These are phyloP conservation scores for Cyberlindnera amylophila DNA, from an alignment of 805 yeast genomes.

Conservation along the genomic window DNA sequence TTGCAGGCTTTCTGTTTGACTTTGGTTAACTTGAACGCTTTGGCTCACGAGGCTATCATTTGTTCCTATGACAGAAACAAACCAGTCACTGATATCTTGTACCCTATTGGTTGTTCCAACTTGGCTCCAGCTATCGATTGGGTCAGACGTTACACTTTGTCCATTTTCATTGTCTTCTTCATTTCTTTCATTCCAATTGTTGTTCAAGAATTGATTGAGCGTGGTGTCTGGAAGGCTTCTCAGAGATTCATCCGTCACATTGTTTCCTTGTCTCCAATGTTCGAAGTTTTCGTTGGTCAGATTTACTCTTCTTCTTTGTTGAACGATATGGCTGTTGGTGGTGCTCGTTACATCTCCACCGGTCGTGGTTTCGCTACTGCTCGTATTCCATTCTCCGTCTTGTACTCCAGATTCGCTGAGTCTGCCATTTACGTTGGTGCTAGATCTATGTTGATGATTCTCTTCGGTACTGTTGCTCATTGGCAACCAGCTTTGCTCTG, in stretches of 20 bases:
- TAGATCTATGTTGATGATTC: slow-evolving; percentile 65
- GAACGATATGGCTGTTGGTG: slow-evolving; percentile 75
- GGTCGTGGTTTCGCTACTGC: slow-evolving; percentile 86
- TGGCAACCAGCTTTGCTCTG: slow-evolving; percentile 94
- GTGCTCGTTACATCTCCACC: slow-evolving; percentile 82
- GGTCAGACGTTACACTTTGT: slow-evolving; percentile 76
- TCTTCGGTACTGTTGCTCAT: slow-evolving; percentile 69
- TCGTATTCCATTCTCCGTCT: slow-evolving; percentile 69
- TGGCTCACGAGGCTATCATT: slow-evolving; percentile 66
- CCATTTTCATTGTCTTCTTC: slow-evolving; percentile 78
- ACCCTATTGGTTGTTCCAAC: slow-evolving; percentile 73
- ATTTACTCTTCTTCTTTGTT: slow-evolving; percentile 68
- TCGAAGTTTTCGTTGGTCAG: slow-evolving; percentile 81
- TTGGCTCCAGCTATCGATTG: slow-evolving; percentile 72
- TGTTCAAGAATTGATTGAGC: slow-evolving; percentile 76
- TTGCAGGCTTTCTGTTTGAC: slow-evolving; percentile 70
- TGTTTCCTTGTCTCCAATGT: slow-evolving; percentile 69
- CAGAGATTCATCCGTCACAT: slow-evolving; percentile 68
- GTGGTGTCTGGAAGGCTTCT: slow-evolving; percentile 74
- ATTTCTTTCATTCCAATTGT: slow-evolving; percentile 76
- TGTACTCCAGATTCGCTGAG: slow-evolving; percentile 76
- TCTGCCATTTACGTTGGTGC: slow-evolving; percentile 84
- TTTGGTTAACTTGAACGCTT: slow-evolving; percentile 64
- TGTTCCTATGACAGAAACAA: slow-evolving; percentile 63
- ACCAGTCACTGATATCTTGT: slow-evolving; percentile 63